Base-by-base conservation (phyloP, 192 early-diverging fungal species). In the Linnemannia schmuckeri region DNA sequence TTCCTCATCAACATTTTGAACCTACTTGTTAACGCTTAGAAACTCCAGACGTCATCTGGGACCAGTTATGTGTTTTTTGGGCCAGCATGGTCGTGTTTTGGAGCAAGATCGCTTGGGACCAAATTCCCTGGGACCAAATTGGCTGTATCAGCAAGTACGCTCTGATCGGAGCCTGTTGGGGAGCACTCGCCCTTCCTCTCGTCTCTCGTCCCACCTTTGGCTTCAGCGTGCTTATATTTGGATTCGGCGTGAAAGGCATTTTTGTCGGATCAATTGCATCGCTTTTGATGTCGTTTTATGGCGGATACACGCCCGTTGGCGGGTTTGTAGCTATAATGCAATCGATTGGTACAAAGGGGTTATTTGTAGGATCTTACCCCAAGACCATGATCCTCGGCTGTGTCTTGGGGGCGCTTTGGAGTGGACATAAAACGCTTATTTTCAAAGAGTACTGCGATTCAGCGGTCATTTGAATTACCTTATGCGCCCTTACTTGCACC, bases 291-390 rank as follows among this genome's bases (percentile, higher is more conserved):
- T 1, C 68, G 7, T 54, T 22, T 27, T 35, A 78, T 52, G 47
- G n/a, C 46, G 76, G 76, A 49, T 70, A 71, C 33, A 68, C 70
- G 5, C 76, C 76, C 37, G 33, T 54, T 33, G 68, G 68, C 0
- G 76, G 76, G 0, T 3, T 71, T 70, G 66, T 78, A 30, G 76
- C 76, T 1, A 49, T 40, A 9, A 70, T 78, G 76, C 76, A 78
- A 6, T 78, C 76, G 2, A 47, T 78, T 40, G 76, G 76, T 33
- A 6, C 76, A 6, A 55, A 1, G 47, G 76, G 76, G 7, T 10
- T 78, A 55, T 6, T 12, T 37, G 63, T 35, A 33, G 68, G 68
- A 38, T 78, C 49, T 22, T 37, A 71, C 47, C 18, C 13, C 15
- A 0, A 6, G 1, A 54, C 46, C 9, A 24, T 47, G 40, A 22